Percentiles rank a stretch among this genome's conserved stretches.
Evolutionary conservation across 768 basidiomycete genomes (phyloP).

Genomic region (Macrolepiota albuminosa): DNA sequence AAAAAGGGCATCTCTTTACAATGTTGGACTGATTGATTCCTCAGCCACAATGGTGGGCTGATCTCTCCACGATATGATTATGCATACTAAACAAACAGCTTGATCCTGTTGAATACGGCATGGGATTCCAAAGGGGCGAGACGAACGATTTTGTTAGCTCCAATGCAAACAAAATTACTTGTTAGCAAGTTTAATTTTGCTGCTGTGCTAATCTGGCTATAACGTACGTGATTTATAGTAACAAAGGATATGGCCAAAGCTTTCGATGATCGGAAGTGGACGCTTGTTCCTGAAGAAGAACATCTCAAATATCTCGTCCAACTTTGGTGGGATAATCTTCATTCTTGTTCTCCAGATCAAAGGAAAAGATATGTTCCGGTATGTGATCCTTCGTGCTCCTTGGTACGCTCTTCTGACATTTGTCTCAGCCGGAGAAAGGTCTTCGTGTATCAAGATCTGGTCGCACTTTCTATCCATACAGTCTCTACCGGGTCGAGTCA

Average conservation of each 20-base stretch:
- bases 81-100: neutral
- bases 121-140: neutral
- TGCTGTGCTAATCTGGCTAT: neutral
- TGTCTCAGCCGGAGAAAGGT: neutral
- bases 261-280: neutral
- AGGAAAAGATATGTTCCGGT: neutral
- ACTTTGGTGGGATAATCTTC: neutral
- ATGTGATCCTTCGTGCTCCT: neutral
- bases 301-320: neutral
- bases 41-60: too few relatives aligned
- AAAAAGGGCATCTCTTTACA: neutral
- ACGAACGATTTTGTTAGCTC: neutral
- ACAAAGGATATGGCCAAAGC: neutral
- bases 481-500: neutral
- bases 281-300: neutral
- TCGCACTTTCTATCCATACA: neutral
- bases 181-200: neutral
- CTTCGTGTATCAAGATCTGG: neutral
- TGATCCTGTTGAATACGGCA: neutral
- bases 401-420: neutral
- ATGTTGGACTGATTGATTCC: neutral
- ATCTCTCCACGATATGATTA: neutral
- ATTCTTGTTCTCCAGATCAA: neutral
- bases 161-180: neutral
- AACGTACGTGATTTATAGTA: neutral